Conservation (phyloP, 2,329 filamentous ascomycete genomes). For the Stenocarpella maydis region DNA sequence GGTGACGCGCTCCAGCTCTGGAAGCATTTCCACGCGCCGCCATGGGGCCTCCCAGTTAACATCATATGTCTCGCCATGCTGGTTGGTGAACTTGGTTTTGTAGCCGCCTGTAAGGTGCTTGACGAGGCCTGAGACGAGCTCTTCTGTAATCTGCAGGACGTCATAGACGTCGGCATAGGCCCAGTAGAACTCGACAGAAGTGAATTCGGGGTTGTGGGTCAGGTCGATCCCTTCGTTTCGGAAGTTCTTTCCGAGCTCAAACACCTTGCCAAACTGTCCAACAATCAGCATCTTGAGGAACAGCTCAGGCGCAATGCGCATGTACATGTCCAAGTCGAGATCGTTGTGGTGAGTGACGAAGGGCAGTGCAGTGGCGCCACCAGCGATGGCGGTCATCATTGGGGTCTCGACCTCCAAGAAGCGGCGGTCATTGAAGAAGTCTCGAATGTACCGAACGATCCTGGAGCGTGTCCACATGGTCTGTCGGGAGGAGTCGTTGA, state of each 20-base stretch:
- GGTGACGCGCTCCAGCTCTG: constrained; percentile 84
- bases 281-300: constrained; percentile 97
- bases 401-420: constrained; percentile 97
- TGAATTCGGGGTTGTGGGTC: constrained; percentile 99
- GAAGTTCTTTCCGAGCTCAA: constrained; percentile 96
- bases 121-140: constrained; percentile 88
- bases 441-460: constrained; percentile 88
- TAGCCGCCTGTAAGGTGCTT: constrained; percentile 88
- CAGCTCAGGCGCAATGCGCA: constrained; percentile 93
- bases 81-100: constrained; percentile 85
- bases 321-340: constrained; percentile 90
- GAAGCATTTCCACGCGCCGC: constrained; percentile 95
- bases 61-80: constrained; percentile 84
- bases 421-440: constrained; percentile 85
- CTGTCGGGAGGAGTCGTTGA: constrained; percentile 88
- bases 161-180: constrained; percentile 93
- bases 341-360: constrained; percentile 98
- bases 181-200: constrained; percentile 96
- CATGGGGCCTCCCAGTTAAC: constrained; percentile 98
- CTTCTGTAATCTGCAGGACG: constrained; percentile 89
- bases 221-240: constrained; percentile 90
- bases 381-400: constrained; percentile 96
- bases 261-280: constrained; percentile 92
- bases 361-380: constrained; percentile 93
- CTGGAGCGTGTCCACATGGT: constrained; percentile 86